These are phyloP conservation scores for Nemania sp. DNA, from an alignment of 2,329 filamentous ascomycete genomes.

Conservation along the genomic window DNA sequence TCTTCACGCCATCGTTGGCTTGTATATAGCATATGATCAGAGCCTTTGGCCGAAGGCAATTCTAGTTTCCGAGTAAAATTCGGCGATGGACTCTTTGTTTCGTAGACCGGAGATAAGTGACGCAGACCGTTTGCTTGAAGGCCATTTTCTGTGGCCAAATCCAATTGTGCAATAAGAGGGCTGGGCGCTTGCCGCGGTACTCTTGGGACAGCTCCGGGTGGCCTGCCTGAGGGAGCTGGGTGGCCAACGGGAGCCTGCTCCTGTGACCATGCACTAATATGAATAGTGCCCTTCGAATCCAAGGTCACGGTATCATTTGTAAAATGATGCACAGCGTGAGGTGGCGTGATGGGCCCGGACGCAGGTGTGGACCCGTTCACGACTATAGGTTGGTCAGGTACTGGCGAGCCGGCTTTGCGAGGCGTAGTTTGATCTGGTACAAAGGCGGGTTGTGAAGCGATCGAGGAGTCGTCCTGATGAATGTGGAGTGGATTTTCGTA, in stretches of 20 bases:
- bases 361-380: conserved; percentile 43
- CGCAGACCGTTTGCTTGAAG: conserved; percentile 49
- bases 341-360: conserved; percentile 14
- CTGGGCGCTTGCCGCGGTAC: conserved; percentile 50
- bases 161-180: conserved; percentile 57
- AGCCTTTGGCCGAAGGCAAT: conserved; percentile 35
- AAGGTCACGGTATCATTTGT: conserved; percentile 39
- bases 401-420: conserved; percentile 33
- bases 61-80: conserved; percentile 61
- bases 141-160: conserved; percentile 55
- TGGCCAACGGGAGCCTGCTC: conserved; percentile 1
- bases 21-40: conserved; percentile 11
- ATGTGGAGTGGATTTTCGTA: conserved; percentile 46
- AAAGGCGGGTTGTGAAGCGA: conserved; percentile 29
- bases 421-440: conserved; percentile 26
- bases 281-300: conserved; percentile 24
- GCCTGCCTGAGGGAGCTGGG: background rate
- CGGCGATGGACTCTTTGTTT: conserved; percentile 72
- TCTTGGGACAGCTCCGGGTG: conserved; percentile 27
- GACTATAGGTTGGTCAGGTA: conserved; percentile 52
- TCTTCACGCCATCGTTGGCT: conserved; percentile 26
- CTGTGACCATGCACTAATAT: conserved; percentile 28
- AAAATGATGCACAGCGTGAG: conserved; percentile 28
- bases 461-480: conserved; percentile 38
- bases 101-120: conserved; percentile 73